Percentiles rank a stretch among this genome's conserved stretches.
phyloP scores from a whole-genome alignment of 2,329 filamentous ascomycete genomes.

The Diaporthe vexans region DNA sequence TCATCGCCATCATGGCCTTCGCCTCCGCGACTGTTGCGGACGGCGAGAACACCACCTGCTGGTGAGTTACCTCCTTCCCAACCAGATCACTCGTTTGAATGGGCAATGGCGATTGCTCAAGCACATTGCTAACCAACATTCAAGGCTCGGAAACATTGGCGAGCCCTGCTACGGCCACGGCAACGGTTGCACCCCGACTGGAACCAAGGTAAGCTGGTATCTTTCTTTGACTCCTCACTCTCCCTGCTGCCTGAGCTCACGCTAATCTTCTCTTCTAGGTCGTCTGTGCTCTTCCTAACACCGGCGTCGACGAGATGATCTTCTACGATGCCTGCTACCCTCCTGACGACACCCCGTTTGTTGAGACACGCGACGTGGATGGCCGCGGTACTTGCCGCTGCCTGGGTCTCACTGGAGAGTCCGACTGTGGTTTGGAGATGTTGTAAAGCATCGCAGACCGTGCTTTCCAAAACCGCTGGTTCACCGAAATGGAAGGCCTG shows the following conservation, averaged over 20 bases:
- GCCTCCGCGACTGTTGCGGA: neutral
- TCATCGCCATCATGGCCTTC: neutral
- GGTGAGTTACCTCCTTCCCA: neutral
- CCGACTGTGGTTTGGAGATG: neutral
- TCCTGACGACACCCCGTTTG: neutral
- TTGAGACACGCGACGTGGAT: neutral
- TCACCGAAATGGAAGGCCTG: neutral
- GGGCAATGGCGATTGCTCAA: neutral
- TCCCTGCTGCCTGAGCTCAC: neutral
- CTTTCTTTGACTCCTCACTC: neutral
- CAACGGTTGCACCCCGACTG: neutral
- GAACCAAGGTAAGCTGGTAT: neutral
- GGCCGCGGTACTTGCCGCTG: slow-evolving; percentile 17
- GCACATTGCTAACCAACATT: neutral
- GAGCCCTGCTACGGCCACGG: slow-evolving; percentile 13
- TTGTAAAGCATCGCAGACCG: no score
- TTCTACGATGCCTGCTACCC: slow-evolving; percentile 14
- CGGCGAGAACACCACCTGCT: slow-evolving; percentile 27
- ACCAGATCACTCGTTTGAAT: neutral
- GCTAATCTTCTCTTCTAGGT: neutral
- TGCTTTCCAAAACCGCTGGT: neutral
- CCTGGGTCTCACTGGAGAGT: neutral
- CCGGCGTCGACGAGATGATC: slow-evolving; percentile 13
- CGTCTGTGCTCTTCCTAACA: neutral
- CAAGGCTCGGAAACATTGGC: slow-evolving; percentile 5